These are phyloP conservation scores for Dothideomycetes sp. DNA, from an alignment of 2,329 filamentous ascomycete species.

Conservation along the genomic window DNA sequence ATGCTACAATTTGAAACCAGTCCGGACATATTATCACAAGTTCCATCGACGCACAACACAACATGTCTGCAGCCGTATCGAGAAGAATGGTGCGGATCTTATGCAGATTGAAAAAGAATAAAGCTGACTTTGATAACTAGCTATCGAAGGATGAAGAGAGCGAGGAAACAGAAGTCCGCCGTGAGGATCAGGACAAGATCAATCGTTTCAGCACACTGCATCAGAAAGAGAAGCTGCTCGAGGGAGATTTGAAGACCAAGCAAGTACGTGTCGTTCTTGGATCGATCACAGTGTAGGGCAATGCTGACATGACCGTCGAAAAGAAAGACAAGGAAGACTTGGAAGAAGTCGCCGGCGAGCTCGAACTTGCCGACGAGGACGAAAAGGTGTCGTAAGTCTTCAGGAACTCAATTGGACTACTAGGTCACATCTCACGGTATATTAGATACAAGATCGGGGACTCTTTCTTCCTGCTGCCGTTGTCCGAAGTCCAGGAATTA, in stretches of 20 bases:
- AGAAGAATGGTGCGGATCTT: conserved; percentile 34
- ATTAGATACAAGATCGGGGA: conserved; percentile 94
- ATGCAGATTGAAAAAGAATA: conserved; percentile 2
- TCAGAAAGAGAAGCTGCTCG: conserved; percentile 67
- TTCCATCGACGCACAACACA: too few species aligned
- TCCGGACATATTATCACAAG: too few species aligned
- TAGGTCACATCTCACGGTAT: not conserved
- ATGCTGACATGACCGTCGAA: not conserved
- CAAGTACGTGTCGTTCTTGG: conserved; percentile 47
- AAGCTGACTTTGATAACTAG: conserved; percentile 39
- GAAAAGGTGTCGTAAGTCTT: conserved; percentile 72
- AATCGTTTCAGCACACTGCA: conserved; percentile 94
- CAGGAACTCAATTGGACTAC: not conserved
- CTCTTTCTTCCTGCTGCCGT: conserved; percentile 79
- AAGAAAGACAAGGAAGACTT: conserved; percentile 98
- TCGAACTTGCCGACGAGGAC: conserved; percentile 93
- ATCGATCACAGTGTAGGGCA: too few species aligned
- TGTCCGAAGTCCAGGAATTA: conserved; percentile 79
- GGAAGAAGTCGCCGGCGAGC: conserved; percentile 80
- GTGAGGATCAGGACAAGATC: conserved; percentile 98
- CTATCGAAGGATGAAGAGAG: conserved; percentile 89
- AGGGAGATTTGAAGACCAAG: conserved; percentile 73
- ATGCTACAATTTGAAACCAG: too few species aligned
- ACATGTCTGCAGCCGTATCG: conserved; percentile 15
- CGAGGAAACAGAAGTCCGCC: conserved; percentile 85